A percentile compares a stretch with the other conserved stretches of the same genome.
Conservation (phyloP, 2,329 filamentous ascomycete species). For the Diaporthe humulicola region DNA sequence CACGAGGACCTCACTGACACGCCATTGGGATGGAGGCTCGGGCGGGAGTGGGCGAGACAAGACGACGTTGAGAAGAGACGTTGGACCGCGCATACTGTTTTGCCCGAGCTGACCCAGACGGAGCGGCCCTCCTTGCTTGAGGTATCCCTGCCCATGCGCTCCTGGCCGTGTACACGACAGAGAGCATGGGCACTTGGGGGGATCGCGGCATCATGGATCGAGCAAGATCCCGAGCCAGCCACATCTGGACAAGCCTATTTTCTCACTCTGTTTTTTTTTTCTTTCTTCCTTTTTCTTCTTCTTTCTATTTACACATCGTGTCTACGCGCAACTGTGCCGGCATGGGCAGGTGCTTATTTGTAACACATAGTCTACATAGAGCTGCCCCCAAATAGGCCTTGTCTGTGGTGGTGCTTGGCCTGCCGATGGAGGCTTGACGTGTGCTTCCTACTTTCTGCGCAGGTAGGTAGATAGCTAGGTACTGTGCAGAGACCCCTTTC, state of each 20-base stretch:
- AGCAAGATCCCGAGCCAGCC: constrained; percentile 17
- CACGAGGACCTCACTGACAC: constrained; percentile 9
- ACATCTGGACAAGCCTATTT: constrained; percentile 13
- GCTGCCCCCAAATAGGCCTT: neutral
- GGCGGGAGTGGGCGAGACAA: neutral
- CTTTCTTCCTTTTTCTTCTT: no score
- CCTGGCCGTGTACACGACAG: neutral
- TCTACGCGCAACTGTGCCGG: no score
- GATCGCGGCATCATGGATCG: constrained; percentile 31
- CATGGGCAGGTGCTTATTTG: no score
- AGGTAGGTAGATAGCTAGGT: no score
- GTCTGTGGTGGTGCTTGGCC: neutral
- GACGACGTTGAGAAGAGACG: neutral
- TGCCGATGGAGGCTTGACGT: neutral
- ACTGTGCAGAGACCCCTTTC: neutral
- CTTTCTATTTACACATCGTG: no score
- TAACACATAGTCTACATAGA: no score
- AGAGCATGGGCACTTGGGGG: neutral
- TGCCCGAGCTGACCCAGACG: neutral
- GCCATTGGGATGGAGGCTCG: neutral
- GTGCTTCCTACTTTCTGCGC: neutral
- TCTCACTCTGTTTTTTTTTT: no score
- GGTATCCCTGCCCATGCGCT: neutral
- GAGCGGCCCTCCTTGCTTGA: neutral
- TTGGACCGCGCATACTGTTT: neutral